Conservation (phyloP, 805 yeast genomes). For the Kodamaea kaohsiungensis region DNA sequence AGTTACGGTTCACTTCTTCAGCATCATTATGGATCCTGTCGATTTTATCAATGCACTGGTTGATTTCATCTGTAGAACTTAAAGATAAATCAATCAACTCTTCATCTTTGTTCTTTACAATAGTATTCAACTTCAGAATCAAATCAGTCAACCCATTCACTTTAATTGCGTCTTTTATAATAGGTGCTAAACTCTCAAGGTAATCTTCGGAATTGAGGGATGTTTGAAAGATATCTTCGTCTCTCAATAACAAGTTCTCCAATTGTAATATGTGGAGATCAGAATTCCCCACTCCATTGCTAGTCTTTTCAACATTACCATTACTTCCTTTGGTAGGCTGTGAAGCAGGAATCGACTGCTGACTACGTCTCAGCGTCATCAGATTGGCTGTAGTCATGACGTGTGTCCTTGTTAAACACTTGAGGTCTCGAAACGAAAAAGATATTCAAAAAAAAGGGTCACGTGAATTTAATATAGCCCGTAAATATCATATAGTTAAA, state of each 20-base stretch:
- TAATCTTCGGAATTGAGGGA: constrained; percentile 64
- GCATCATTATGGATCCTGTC: constrained; percentile 61
- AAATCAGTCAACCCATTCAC: constrained; percentile 56
- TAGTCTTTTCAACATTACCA: not conserved
- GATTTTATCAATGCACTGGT: constrained; percentile 61
- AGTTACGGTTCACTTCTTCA: constrained; percentile 52
- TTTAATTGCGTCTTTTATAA: constrained; percentile 62
- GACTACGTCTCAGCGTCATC: constrained; percentile 3
- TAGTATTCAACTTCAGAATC: constrained; percentile 53
- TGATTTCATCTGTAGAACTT: constrained; percentile 56
- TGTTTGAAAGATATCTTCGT: constrained; percentile 44
- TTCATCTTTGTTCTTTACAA: constrained; percentile 59
- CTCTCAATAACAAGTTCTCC: constrained; percentile 39
- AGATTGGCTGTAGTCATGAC: not conserved
- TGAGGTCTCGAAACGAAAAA: not conserved
- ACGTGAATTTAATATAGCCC: not conserved
- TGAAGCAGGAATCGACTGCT: not conserved
- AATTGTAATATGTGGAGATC: constrained; percentile 30
- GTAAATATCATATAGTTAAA: not conserved
- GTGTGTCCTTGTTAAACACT: not conserved
- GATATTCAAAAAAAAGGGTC: not conserved
- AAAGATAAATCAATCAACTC: constrained; percentile 66
- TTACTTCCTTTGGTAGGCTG: not conserved
- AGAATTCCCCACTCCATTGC: not conserved
- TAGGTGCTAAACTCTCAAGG: constrained; percentile 77